Base-by-base conservation (phyloP, 139 green algal species). In the Ostreobium quekettii region DNA sequence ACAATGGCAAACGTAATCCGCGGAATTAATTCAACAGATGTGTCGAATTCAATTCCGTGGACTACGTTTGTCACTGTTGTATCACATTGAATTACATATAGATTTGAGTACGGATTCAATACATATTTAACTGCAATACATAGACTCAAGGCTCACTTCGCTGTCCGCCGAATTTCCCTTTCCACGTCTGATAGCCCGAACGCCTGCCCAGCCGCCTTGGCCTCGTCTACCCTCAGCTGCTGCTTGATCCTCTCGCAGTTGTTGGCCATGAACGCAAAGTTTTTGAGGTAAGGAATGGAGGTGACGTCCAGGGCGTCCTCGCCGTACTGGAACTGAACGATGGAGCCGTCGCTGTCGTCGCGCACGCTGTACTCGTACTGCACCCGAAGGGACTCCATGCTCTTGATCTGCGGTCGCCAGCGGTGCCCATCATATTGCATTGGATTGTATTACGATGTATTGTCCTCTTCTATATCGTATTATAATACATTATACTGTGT, bases 291-390 rank as follows among this genome's bases (percentile, higher is more conserved):
- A 2, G 60, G 60, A 59, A 59, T 38, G 39, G 19, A 15, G 11
- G 71, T 86, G 2, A 95, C 82, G 71, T 98, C 93, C 11, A 96
- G 73, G 31, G 83, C 92, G 71, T 99, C 93, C 57, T 97, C 93
- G 26, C 93, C 93, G 48, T 99, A 99, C 24, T 78, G 75, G 63
- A 99, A 95, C 78, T 91, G 84, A n/a, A 95, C 83, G 33, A 96
- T 77, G 59, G 58, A 83, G 28, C 85, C 82, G 75, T 98, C 93
- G 48, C 67, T 81, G 63, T 94, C 86, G 74, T 96, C 91, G 0
- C 93, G 79, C 48, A 97, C 93, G 5, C 83, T 96, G 70, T 74
- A 64, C 73, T 96, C 91, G 73, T 96, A 97, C 47, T 83, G 75
- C 49, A 98, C 84, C 0, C 78, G 73, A 48, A 99, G 80, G 6